phyloP scores from a whole-genome alignment of 768 basidiomycete genomes.

The Lentinula aciculospora region DNA sequence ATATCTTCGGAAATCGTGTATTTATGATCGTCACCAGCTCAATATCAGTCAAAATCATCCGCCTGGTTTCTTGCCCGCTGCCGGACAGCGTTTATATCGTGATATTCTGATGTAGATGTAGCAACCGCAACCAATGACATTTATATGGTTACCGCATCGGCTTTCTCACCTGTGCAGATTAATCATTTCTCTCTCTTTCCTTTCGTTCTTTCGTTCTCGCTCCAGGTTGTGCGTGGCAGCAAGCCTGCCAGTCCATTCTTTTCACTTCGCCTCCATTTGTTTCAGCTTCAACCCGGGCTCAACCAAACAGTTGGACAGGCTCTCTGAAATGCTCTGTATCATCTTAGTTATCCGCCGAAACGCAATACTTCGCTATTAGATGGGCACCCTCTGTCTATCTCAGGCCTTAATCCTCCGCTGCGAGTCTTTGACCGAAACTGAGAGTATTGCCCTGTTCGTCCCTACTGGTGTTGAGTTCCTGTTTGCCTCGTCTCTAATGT shows the following conservation, averaged over 20 bases:
- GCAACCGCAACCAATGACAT: neutral
- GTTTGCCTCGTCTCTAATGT: conserved; percentile 47
- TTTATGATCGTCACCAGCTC: too few relatives aligned
- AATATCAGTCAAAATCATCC: too few relatives aligned
- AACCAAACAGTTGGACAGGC: neutral
- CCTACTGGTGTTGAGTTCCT: conserved; percentile 61
- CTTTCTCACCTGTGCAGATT: neutral
- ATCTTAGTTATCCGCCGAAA: neutral
- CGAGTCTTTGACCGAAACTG: conserved; percentile 36
- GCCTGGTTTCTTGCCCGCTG: too few relatives aligned
- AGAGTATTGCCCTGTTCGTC: conserved; percentile 50
- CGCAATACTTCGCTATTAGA: conserved; percentile 12
- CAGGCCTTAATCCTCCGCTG: conserved; percentile 69
- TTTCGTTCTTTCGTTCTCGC: neutral
- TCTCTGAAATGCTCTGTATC: neutral
- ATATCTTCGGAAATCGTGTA: too few relatives aligned
- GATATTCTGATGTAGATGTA: neutral
- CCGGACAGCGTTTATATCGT: too few relatives aligned
- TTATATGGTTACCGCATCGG: neutral
- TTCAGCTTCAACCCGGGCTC: neutral
- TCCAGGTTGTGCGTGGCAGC: conserved; percentile 1
- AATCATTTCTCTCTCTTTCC: neutral
- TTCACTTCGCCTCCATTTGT: neutral
- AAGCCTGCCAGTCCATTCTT: conserved; percentile 7
- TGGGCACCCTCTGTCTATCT: conserved; percentile 64